These are phyloP conservation scores for Daucus carota DNA, from an alignment of 129 eudicot species.

Conservation along the genomic window DNA sequence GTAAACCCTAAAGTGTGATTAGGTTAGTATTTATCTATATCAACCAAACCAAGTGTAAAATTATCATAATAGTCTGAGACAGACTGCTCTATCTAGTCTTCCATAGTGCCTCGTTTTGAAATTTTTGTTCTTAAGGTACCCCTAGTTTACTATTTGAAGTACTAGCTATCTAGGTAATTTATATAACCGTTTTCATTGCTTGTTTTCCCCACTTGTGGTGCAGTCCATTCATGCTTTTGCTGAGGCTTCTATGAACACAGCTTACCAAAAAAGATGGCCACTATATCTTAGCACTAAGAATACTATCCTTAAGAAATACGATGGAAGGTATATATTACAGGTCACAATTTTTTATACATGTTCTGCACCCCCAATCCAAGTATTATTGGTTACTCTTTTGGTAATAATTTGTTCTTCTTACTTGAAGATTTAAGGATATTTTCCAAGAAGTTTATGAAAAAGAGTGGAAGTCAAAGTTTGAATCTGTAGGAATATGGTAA, in stretches of 20 bases:
- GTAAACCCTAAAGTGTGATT: not conserved
- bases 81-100: not conserved
- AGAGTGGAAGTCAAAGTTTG: slow-evolving; percentile 70
- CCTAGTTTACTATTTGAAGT: not conserved
- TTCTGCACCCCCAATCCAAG: not conserved
- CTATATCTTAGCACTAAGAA: slow-evolving; percentile 96
- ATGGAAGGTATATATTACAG: slow-evolving; percentile 57
- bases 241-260: slow-evolving; percentile 90
- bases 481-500: slow-evolving; percentile 86
- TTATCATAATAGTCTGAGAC: not conserved
- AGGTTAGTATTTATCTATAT: not conserved
- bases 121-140: not conserved
- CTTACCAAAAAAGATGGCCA: slow-evolving; percentile 82
- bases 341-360: not conserved
- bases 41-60: not conserved
- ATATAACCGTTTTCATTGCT: not conserved
- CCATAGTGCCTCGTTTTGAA: not conserved
- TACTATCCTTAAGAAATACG: slow-evolving; percentile 86
- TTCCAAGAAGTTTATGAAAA: slow-evolving; percentile 89
- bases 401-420: slow-evolving; percentile 6
- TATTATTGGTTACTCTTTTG: not conserved
- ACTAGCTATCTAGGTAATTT: not conserved
- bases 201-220: not conserved
- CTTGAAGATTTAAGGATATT: slow-evolving; percentile 83
- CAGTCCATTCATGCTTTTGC: slow-evolving; percentile 53